Base-by-base conservation (phyloP, 352 stramenopile genomes). In the Lagenidium giganteum region DNA sequence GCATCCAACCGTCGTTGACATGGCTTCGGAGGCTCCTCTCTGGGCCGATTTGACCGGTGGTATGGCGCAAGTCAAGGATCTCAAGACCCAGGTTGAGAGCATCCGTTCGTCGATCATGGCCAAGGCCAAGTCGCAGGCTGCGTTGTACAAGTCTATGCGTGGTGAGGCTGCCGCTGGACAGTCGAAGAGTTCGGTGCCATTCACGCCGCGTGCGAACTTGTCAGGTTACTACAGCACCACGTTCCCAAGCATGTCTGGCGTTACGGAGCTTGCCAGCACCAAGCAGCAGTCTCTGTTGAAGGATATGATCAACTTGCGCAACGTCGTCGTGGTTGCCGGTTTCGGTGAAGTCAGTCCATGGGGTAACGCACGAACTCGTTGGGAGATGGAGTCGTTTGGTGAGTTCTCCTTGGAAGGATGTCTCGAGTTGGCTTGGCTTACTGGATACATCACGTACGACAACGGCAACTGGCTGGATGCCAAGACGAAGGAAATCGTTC, bases 301-400 rank as follows among this genome's bases (percentile, higher is more conserved):
- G 24, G 76, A 66, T 23, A 93, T 93, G 81, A 56, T 94, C 38
- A 79, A 94, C 45, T 50, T 95, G 55, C 70, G 74, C 23, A 84
- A 89, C 54, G 65, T 88, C 8, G 74, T 95, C 5, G 84, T 95
- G 4, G 67, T 94, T n/a, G 68, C 72, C 24, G 84, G 84, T 31
- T 95, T 88, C 42, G 84, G 84, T 26, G 84, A 95, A 57, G 78
- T 95, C 16, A 79, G 84, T 32, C 84, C 84, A 31, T 95, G 74
- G 70, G 84, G 84, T 22, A 94, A 86, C 44, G 67, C 81, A 13
- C 83, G 83, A 20, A 93, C 83, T 20, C 77, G 80, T 6, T 95
- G 84, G 84, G 84, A 95, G 62, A 95, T 95, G 77, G 84, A 95
- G 54, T 89, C 78, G 39, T 94, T 72, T 56, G 84, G 84, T 33